Evolutionary conservation across 306 rosid genomes (phyloP).

Genomic region (Trifolium subterraneum): DNA sequence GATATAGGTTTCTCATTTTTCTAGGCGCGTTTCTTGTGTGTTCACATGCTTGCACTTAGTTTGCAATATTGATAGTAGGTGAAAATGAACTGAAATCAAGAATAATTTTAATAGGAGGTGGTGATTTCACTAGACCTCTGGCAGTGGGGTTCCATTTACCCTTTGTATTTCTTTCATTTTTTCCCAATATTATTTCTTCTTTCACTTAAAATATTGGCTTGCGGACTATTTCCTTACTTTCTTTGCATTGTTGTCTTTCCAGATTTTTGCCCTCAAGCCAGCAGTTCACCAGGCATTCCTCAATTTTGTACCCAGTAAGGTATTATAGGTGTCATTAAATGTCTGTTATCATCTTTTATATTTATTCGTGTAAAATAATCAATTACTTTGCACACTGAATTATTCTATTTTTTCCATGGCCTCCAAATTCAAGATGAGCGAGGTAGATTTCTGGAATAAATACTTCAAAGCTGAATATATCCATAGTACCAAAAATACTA

Average conservation of each 20-base stretch:
- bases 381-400: slow-evolving; percentile 13
- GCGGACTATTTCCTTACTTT: slow-evolving; percentile 33
- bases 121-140: neutral
- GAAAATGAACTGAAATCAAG: neutral
- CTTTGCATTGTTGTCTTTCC: slow-evolving; percentile 41
- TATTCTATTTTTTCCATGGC: slow-evolving; percentile 29
- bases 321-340: slow-evolving; percentile 44
- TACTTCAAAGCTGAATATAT: slow-evolving; percentile 95
- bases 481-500: slow-evolving; percentile 77
- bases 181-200: slow-evolving; percentile 25
- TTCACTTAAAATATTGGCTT: slow-evolving; percentile 2
- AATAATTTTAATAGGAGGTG: neutral
- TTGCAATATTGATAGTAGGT: slow-evolving; percentile 4
- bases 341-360: slow-evolving; percentile 16
- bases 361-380: slow-evolving; percentile 33
- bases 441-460: slow-evolving; percentile 93
- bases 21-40: neutral
- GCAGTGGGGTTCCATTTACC: slow-evolving; percentile 14
- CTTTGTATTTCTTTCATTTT: slow-evolving; percentile 26
- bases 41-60: slow-evolving; percentile 13
- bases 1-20: slow-evolving; percentile 13
- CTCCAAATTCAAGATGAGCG: slow-evolving; percentile 71
- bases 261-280: slow-evolving; percentile 95
- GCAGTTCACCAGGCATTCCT: slow-evolving; percentile 94
- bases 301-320: slow-evolving; percentile 84